phyloP scores from a whole-genome alignment of 2,329 filamentous ascomycete genomes.

The Microdochium trichocladiopsis region DNA sequence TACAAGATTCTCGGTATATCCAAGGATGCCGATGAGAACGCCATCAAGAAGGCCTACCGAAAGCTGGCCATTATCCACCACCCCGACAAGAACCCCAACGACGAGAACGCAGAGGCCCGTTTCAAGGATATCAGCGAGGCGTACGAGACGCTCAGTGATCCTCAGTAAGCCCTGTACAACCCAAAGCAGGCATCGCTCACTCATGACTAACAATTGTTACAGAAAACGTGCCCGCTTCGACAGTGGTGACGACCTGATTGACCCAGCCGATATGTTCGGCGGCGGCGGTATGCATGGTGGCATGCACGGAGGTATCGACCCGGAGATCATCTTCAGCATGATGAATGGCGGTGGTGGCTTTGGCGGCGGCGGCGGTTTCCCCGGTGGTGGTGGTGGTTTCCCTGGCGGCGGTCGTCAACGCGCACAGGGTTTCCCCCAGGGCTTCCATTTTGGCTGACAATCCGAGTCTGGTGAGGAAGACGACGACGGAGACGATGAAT shows the following conservation, averaged over 20 bases:
- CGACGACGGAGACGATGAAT: conserved; percentile 18
- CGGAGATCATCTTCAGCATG: conserved; percentile 77
- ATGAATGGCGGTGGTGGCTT: conserved; percentile 62
- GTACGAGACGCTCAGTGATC: conserved; percentile 90
- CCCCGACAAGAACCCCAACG: conserved; percentile 93
- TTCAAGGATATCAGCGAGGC: conserved; percentile 99
- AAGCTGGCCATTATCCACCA: conserved; percentile 92
- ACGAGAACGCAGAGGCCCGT: conserved; percentile 74
- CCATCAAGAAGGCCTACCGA: conserved; percentile 96
- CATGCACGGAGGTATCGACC: conserved; percentile 62
- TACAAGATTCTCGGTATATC: conserved; percentile 92
- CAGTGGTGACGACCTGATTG: conserved; percentile 83
- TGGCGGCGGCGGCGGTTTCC: conserved; percentile 35
- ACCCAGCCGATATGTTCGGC: conserved; percentile 80
- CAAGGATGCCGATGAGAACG: conserved; percentile 75
- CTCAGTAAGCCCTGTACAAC: conserved; percentile 59
- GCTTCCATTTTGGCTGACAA: conserved; percentile 53
- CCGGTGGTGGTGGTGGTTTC: conserved; percentile 44
- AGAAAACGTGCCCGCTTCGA: conserved; percentile 89
- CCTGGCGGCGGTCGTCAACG: conserved; percentile 36
- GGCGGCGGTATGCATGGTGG: conserved; percentile 46
- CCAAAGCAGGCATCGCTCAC: neutral
- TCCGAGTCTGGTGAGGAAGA: conserved; percentile 22
- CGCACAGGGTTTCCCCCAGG: conserved; percentile 35
- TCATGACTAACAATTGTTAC: conserved; percentile 6